phyloP scores from a whole-genome alignment of 441 rosid genomes.

The Pelargonium citronellum region DNA sequence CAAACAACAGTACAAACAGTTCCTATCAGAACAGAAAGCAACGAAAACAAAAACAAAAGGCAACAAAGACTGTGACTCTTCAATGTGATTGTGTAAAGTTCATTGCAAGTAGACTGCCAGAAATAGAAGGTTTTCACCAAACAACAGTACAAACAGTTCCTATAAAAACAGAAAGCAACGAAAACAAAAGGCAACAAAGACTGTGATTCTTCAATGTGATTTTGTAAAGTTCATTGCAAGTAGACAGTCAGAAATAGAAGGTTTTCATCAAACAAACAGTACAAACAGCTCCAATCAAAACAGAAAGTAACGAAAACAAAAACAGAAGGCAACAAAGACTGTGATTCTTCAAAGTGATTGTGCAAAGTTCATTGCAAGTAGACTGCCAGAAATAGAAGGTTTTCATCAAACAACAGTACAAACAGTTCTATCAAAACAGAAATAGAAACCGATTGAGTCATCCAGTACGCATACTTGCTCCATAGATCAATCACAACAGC shows the following conservation, averaged over 20 bases:
- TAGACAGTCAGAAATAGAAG: background rate
- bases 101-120: background rate
- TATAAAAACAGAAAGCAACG: background rate
- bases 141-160: background rate
- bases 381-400: background rate
- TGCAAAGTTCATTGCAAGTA: background rate
- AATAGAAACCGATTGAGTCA: background rate
- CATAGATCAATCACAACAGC: background rate
- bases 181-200: no score
- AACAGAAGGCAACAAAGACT: no score
- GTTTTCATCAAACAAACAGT: background rate
- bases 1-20: no score
- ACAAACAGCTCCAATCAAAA: no score
- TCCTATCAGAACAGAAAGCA: no score
- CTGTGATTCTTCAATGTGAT: no score
- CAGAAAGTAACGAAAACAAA: no score
- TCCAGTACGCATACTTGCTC: background rate
- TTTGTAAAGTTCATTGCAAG: background rate
- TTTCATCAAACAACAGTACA: background rate
- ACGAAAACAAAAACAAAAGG: no score
- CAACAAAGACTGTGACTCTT: no score
- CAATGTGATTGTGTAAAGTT: background rate
- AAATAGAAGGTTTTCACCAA: background rate
- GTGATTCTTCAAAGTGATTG: background rate
- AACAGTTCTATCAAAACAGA: background rate